Evolutionary conservation across 805 yeast species (phyloP).

Genomic region (Saturnispora serradocipensis): DNA sequence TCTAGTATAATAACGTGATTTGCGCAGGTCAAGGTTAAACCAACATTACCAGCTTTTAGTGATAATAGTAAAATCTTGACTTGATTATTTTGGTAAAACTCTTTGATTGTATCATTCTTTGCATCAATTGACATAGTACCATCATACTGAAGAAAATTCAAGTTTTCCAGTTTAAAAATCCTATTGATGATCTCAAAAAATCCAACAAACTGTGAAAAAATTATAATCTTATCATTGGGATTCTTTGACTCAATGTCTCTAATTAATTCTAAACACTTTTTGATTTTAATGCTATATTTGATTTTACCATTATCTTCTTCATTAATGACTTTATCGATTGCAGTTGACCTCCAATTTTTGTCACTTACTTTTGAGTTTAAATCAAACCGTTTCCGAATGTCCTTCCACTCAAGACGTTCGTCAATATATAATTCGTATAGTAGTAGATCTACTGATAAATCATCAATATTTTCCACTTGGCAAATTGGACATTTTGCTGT

Average conservation of each 20-base stretch:
- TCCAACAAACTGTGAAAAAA: conserved; percentile 80
- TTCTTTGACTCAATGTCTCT: conserved; percentile 37
- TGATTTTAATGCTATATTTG: conserved; percentile 61
- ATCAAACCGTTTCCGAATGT: conserved; percentile 17
- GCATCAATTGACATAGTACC: conserved; percentile 70
- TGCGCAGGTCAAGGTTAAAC: conserved; percentile 89
- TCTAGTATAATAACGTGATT: conserved; percentile 86
- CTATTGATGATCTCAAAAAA: conserved; percentile 59
- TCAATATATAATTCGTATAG: conserved; percentile 41
- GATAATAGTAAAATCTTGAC: conserved; percentile 63
- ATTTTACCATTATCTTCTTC: conserved; percentile 34
- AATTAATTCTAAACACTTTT: conserved; percentile 49
- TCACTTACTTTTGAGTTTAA: conserved; percentile 20
- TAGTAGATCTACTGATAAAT: conserved; percentile 35
- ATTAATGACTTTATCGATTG: conserved; percentile 21
- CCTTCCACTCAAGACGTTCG: conserved; percentile 22
- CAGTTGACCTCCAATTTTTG: conserved; percentile 18
- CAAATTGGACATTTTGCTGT: conserved; percentile 52
- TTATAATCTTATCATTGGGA: conserved; percentile 65
- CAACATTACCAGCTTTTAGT: conserved; percentile 90
- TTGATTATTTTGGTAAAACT: conserved; percentile 49
- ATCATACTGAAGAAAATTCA: conserved; percentile 57
- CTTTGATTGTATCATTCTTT: conserved; percentile 54
- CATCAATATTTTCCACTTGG: conserved; percentile 29
- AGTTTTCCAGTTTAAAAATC: conserved; percentile 38